Evolutionary conservation across 305 asterid genomes (phyloP).

Genomic region (Fraxinus velutina): DNA sequence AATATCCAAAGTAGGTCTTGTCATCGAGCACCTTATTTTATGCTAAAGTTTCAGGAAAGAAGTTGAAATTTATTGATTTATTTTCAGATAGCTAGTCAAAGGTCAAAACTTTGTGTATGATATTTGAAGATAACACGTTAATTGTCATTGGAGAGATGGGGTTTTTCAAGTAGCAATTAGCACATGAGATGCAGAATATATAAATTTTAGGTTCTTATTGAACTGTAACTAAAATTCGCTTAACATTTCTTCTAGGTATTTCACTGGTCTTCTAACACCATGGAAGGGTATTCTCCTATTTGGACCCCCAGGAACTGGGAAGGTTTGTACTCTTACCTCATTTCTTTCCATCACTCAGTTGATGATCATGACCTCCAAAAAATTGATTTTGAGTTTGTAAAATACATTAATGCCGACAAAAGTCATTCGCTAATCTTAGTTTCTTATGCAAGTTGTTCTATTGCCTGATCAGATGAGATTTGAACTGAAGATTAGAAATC

Average conservation of each 20-base stretch:
- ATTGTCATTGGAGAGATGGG: not conserved
- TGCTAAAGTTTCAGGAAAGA: conserved; percentile 5
- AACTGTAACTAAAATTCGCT: conserved; percentile 15
- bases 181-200: conserved; percentile 8
- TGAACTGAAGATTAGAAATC: conserved; percentile 8
- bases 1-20: conserved; percentile 74
- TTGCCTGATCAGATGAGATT: not conserved
- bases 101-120: not conserved
- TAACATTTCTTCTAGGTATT: conserved; percentile 56
- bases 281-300: conserved; percentile 99
- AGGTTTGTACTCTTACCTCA: conserved; percentile 41
- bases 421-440: not conserved
- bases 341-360: not conserved
- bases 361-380: conserved; percentile 13
- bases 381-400: conserved; percentile 1
- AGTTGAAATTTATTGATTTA: not conserved
- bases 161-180: not conserved
- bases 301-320: conserved; percentile 99
- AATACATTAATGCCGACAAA: not conserved
- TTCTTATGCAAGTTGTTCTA: conserved; percentile 9
- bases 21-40: conserved; percentile 16
- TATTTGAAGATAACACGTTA: not conserved
- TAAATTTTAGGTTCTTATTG: conserved; percentile 5
- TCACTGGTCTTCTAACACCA: conserved; percentile 93
- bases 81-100: not conserved